phyloP scores from a whole-genome alignment of 225 moss, liverwort and hornwort species.

The Asterella californica region DNA sequence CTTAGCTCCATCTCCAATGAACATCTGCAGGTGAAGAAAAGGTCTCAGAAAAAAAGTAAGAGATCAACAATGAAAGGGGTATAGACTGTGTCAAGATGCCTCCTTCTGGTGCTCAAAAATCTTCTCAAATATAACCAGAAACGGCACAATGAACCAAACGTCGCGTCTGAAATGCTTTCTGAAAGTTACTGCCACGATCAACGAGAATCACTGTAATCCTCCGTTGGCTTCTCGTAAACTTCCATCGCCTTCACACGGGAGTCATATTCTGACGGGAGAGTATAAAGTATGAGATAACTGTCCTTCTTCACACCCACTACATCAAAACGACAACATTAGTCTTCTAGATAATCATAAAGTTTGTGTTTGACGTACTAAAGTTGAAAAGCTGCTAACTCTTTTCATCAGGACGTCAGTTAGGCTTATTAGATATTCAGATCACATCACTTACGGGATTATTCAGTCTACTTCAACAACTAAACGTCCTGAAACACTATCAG shows the following conservation, averaged over 20 bases:
- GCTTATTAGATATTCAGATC: too few relatives aligned
- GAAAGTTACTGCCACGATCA: background rate
- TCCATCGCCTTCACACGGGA: slow-evolving; percentile 97
- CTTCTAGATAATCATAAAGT: too few relatives aligned
- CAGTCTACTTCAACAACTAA: too few relatives aligned
- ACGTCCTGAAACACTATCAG: too few relatives aligned
- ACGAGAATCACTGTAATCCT: slow-evolving; percentile 55
- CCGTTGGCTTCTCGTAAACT: slow-evolving; percentile 93
- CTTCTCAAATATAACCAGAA: too few relatives aligned
- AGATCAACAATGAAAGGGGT: too few relatives aligned
- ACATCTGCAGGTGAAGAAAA: slow-evolving; percentile 55
- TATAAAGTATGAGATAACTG: slow-evolving; percentile 91
- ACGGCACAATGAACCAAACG: background rate
- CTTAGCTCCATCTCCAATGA: slow-evolving; percentile 99
- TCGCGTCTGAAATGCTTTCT: background rate
- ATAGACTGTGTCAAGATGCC: too few relatives aligned
- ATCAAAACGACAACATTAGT: too few relatives aligned
- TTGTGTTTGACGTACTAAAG: too few relatives aligned
- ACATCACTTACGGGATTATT: too few relatives aligned
- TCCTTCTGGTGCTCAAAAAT: background rate
- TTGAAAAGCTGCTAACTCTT: too few relatives aligned
- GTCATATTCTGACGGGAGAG: slow-evolving; percentile 90
- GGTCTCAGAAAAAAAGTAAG: background rate
- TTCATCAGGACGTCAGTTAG: too few relatives aligned
- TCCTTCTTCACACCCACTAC: slow-evolving; percentile 98